These are phyloP conservation scores for Gelatoporia subvermispora DNA, from an alignment of 768 basidiomycete species.

Conservation along the genomic window DNA sequence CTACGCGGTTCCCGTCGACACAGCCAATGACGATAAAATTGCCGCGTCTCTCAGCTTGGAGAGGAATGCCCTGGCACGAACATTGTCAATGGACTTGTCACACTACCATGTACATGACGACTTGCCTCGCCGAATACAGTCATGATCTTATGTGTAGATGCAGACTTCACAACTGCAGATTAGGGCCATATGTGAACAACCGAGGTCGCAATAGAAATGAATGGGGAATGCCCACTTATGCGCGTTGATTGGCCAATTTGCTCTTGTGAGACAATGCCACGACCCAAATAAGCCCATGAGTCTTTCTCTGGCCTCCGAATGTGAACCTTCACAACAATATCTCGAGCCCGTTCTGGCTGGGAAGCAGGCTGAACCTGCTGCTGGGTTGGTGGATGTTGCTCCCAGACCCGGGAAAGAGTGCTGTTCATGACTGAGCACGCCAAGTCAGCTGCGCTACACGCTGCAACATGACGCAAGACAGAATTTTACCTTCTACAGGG, in stretches of 20 bases:
- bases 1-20: conserved; percentile 65
- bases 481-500: too few species aligned
- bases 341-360: conserved; percentile 31
- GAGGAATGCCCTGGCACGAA: conserved; percentile 35
- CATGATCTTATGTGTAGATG: conserved; percentile 63
- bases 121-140: conserved; percentile 67
- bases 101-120: conserved; percentile 9
- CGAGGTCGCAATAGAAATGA: conserved; percentile 1
- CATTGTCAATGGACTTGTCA: conserved; percentile 8
- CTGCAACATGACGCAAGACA: too few species aligned
- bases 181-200: conserved; percentile 11
- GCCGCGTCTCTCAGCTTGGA: conserved; percentile 83
- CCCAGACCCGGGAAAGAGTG: too few species aligned
- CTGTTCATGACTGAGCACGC: too few species aligned
- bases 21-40: conserved; percentile 84
- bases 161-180: conserved; percentile 55
- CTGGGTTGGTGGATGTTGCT: neutral
- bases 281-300: conserved; percentile 77
- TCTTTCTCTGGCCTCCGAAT: conserved; percentile 75
- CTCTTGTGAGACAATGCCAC: conserved; percentile 74
- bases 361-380: conserved; percentile 45
- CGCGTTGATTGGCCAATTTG: conserved; percentile 65
- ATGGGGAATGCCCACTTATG: conserved; percentile 58
- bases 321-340: conserved; percentile 82
- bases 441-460: too few species aligned